A percentile compares a stretch with the other conserved stretches of the same genome.
Evolutionary conservation across 2,329 filamentous ascomycete genomes (phyloP).

Genomic region (Cladosporium sp.): DNA sequence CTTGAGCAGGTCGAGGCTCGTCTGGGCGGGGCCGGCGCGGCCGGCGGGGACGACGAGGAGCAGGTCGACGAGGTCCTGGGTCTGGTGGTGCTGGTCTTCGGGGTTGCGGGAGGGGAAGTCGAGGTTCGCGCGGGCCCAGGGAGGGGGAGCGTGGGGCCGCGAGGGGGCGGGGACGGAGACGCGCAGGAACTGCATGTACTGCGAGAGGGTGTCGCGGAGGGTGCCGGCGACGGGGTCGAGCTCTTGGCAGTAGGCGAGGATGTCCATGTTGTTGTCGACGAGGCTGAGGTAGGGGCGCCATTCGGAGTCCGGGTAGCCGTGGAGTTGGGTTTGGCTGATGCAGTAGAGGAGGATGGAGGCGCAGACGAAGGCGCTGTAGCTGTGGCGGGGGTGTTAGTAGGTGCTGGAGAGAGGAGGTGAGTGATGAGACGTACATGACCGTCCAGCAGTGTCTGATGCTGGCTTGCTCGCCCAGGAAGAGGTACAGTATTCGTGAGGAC

Average conservation of each 20-base stretch:
- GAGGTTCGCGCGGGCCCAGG: neutral
- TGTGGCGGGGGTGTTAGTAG: neutral
- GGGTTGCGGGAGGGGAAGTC: neutral
- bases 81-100: neutral
- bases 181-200: slow-evolving; percentile 10
- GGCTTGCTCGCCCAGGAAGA: slow-evolving; percentile 7
- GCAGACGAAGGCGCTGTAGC: slow-evolving; percentile 7
- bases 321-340: slow-evolving; percentile 9
- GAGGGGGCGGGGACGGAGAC: neutral
- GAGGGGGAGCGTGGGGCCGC: neutral
- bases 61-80: neutral
- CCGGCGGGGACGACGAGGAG: neutral
- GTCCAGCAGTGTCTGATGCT: slow-evolving; percentile 6
- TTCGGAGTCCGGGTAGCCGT: slow-evolving; percentile 1
- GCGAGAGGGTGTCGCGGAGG: slow-evolving; percentile 5
- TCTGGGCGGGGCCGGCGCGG: slow-evolving; percentile 4
- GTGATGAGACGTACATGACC: neutral
- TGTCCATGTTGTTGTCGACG: slow-evolving; percentile 4
- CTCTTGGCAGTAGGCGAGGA: slow-evolving; percentile 6
- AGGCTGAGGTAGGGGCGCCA: neutral
- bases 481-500: neutral
- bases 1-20: slow-evolving; percentile 3
- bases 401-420: neutral
- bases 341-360: slow-evolving; percentile 3
- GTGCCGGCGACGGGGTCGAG: slow-evolving; percentile 5